Evolutionary conservation across 139 green algal species (phyloP).

Genomic region (Astrephomene gubernaculifera): DNA sequence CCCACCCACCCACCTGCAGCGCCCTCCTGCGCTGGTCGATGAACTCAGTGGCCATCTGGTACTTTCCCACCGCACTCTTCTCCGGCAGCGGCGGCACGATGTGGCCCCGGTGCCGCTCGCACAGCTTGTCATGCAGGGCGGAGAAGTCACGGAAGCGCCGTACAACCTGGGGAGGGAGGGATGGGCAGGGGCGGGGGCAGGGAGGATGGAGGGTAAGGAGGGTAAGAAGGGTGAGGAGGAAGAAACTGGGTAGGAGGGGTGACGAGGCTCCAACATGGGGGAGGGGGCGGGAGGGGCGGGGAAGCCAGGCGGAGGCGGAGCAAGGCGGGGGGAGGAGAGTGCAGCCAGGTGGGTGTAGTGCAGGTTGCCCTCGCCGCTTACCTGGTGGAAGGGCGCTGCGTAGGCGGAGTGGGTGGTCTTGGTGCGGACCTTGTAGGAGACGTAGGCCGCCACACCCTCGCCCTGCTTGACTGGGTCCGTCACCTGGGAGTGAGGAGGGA

Average conservation of each 20-base stretch:
- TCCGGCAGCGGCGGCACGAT: slow-evolving; percentile 94
- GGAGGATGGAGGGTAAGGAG: no score
- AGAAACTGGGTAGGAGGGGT: no score
- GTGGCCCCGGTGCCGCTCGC: slow-evolving; percentile 80
- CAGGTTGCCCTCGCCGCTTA: no score
- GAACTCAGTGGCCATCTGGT: slow-evolving; percentile 91
- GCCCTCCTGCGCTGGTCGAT: slow-evolving; percentile 87
- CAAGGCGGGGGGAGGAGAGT: no score
- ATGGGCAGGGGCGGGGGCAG: no score
- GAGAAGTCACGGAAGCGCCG: slow-evolving; percentile 94
- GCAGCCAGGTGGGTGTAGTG: slow-evolving; percentile 88
- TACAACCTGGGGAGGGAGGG: no score
- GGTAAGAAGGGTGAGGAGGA: no score
- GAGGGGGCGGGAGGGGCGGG: no score
- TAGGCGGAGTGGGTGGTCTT: slow-evolving; percentile 50
- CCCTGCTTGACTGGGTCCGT: slow-evolving; percentile 94
- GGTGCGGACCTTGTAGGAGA: slow-evolving; percentile 67
- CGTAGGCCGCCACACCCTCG: slow-evolving; percentile 80
- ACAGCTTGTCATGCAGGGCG: slow-evolving; percentile 84
- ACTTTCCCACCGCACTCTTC: slow-evolving; percentile 94
- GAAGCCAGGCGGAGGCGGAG: no score
- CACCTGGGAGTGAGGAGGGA: slow-evolving; percentile 61
- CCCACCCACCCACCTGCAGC: slow-evolving; percentile 65
- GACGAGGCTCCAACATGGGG: no score
- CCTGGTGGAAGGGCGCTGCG: slow-evolving; percentile 58